Conservation (phyloP, 2,329 filamentous ascomycete species). For the Microascus cirrosus region DNA sequence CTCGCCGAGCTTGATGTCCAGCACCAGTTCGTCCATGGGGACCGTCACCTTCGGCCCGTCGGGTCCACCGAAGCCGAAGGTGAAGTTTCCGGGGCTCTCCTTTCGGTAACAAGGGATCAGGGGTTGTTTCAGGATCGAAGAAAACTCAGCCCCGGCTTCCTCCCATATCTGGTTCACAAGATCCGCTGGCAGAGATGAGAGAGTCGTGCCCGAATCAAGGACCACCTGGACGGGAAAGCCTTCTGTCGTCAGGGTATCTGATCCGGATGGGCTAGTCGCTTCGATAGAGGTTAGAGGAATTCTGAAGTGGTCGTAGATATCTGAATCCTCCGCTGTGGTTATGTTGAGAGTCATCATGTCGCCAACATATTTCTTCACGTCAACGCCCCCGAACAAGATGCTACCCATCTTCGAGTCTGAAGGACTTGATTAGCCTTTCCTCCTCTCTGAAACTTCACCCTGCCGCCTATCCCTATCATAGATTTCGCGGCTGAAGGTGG, state of each 20-base stretch:
- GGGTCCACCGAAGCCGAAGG: conserved; percentile 40
- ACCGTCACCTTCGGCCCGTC: conserved; percentile 38
- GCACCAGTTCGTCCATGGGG: conserved; percentile 44
- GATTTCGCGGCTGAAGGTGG: not conserved
- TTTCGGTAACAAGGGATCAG: conserved; percentile 39
- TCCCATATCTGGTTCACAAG: conserved; percentile 41
- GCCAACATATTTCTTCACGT: conserved; percentile 62
- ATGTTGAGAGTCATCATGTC: conserved; percentile 51
- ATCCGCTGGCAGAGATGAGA: conserved; percentile 57
- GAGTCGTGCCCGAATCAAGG: conserved; percentile 65
- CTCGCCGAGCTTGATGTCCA: conserved; percentile 27
- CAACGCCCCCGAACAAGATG: conserved; percentile 73
- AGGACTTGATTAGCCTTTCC: not conserved
- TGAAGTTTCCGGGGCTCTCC: conserved; percentile 33
- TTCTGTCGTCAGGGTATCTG: conserved; percentile 29
- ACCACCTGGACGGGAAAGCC: conserved; percentile 46
- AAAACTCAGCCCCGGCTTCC: conserved; percentile 41
- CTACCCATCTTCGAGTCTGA: conserved; percentile 49
- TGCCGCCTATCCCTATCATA: not conserved
- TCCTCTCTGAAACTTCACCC: not conserved
- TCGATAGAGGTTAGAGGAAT: conserved; percentile 36
- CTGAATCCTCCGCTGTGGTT: conserved; percentile 25
- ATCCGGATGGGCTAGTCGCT: conserved; percentile 36
- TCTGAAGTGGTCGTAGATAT: conserved; percentile 32
- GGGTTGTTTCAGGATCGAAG: conserved; percentile 19